phyloP scores from a whole-genome alignment of 208 protist species.

The Trypanosoma grayi region DNA sequence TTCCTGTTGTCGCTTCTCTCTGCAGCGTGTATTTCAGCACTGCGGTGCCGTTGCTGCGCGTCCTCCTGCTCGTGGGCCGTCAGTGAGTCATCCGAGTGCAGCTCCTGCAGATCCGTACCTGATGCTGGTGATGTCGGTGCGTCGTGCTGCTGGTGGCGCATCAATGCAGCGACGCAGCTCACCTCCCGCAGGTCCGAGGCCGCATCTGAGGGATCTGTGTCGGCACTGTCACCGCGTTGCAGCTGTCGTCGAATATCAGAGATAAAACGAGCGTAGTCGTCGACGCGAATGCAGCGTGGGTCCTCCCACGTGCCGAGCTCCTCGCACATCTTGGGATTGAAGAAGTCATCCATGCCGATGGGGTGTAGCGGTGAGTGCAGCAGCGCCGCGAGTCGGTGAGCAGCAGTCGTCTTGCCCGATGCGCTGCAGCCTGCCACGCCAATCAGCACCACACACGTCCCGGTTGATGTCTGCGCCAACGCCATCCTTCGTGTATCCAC shows the following conservation, averaged over 20 bases:
- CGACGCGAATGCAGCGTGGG: slow-evolving; percentile 38
- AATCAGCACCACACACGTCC: slow-evolving; percentile 25
- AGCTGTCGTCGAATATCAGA: slow-evolving; percentile 4
- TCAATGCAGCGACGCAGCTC: not conserved
- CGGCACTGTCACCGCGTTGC: not conserved
- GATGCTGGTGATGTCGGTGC: not conserved
- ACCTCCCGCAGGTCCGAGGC: slow-evolving; percentile 22
- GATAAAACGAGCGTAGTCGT: slow-evolving; percentile 9
- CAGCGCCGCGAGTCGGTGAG: slow-evolving; percentile 30
- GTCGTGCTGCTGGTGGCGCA: not conserved
- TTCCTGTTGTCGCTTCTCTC: too few species aligned
- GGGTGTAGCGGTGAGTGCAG: slow-evolving; percentile 48
- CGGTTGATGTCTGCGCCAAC: not conserved
- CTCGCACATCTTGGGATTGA: slow-evolving; percentile 27
- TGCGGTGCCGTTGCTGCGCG: slow-evolving; percentile 3
- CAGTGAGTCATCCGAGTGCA: slow-evolving; percentile 31
- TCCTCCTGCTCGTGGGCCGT: slow-evolving; percentile 43
- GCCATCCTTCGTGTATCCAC: too few species aligned
- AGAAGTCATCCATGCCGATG: slow-evolving; percentile 53
- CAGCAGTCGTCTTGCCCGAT: slow-evolving; percentile 50
- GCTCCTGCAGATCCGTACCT: not conserved
- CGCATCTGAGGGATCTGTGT: not conserved
- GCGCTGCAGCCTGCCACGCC: slow-evolving; percentile 56
- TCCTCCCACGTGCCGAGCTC: slow-evolving; percentile 58
- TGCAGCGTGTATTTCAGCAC: not conserved